phyloP scores from a whole-genome alignment of 1,139 yeast species.

The Yamadazyma blattariae region DNA sequence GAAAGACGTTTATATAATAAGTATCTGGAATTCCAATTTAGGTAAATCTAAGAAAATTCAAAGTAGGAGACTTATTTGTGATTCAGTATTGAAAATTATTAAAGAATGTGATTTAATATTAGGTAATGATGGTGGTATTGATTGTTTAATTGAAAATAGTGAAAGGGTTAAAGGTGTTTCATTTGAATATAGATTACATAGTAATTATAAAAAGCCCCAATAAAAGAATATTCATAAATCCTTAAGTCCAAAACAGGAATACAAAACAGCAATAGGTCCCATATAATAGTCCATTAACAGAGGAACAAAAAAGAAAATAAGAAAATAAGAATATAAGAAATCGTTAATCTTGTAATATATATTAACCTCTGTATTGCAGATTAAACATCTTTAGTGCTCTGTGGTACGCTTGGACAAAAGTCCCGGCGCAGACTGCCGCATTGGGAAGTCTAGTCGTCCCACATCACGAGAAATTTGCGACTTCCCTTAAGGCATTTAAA shows the following conservation, averaged over 20 bases:
- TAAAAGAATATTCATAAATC: background rate
- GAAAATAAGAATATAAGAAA: no score
- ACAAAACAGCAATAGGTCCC: no score
- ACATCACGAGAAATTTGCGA: conserved; percentile 6
- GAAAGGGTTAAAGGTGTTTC: conserved; percentile 45
- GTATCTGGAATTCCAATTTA: conserved; percentile 54
- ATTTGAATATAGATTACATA: conserved; percentile 45
- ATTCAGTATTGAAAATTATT: conserved; percentile 43
- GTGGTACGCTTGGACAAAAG: no score
- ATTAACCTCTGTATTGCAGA: no score
- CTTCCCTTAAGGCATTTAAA: conserved; percentile 2
- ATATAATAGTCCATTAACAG: no score
- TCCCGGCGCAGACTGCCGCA: background rate
- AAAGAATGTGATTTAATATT: conserved; percentile 43
- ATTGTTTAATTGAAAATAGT: conserved; percentile 6
- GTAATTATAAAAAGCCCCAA: conserved; percentile 29
- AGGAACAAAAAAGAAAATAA: no score
- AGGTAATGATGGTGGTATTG: conserved; percentile 4
- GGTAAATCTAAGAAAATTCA: conserved; percentile 29
- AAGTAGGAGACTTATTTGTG: conserved; percentile 49
- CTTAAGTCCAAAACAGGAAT: no score
- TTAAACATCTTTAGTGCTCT: no score
- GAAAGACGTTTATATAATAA: conserved; percentile 48
- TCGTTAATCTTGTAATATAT: no score
- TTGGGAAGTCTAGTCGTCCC: background rate